Evolutionary conservation across 768 basidiomycete genomes (phyloP), one percentile per base, ranked within the genome.

Genomic region (Polyporus arcularius): DNA sequence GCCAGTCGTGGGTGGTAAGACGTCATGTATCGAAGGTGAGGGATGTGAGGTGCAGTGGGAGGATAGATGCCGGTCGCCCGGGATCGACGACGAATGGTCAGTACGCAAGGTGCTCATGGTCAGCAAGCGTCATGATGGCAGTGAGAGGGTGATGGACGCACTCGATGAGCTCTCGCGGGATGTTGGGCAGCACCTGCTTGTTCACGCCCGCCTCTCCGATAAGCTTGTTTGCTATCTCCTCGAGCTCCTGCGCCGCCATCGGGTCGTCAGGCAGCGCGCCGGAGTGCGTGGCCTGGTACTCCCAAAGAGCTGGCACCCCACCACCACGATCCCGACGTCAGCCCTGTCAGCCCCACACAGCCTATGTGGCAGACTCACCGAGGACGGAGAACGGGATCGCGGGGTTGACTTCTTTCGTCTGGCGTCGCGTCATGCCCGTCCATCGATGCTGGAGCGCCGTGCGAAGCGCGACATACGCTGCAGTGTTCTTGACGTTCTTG

Each of bases 391-490:
- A 90, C 15, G 89, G 75, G 41, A 84, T 75, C 2, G 82, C 83
- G 4, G 93, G 93, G 67, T 92, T 91, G n/a, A 91, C 79, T 68
- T 89, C 89, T 73, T 90, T 94, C 0, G 90, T 92, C 72, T 91
- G 86, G 62, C 85, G 81, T 72, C 85, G 88, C 28, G 86, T 86
- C 71, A 94, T 70, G 30, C 75, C 74, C 46, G 81, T 79, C 89
- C 91, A 98, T 68, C 80, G 78, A 72, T 91, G 80, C 65, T 79
- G 75, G 60, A 94, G 71, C 1, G 91, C 90, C 43, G 78, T 76
- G 52, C 80, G 72, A 53, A 94, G 75, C 4, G 90, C 77, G 11
- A 84, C 73, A 69, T 94, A 94, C n/a, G 75, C 72, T n/a, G 78
- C 78, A n/a, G 79, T 84, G 38, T 81, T 75, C 72, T 84, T 87